Conservation (phyloP, 2,329 filamentous ascomycete species). For the Nigrospora sphaerica region DNA sequence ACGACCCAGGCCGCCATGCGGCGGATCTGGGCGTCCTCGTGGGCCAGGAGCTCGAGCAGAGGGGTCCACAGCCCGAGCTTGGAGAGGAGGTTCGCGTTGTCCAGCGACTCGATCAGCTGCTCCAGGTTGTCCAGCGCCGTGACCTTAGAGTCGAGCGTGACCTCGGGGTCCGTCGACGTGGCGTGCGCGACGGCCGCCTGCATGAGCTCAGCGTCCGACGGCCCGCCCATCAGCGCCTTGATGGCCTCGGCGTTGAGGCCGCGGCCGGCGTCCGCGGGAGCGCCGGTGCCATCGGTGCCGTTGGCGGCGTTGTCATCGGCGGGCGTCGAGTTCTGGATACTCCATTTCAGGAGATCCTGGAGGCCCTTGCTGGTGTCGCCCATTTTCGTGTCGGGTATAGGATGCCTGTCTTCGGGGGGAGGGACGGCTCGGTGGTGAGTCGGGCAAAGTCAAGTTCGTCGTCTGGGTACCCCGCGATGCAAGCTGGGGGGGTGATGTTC, state of each 20-base stretch:
- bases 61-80: constrained; percentile 75
- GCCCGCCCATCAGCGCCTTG: constrained; percentile 70
- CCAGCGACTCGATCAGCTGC: constrained; percentile 82
- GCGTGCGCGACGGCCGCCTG: constrained; percentile 74
- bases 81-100: constrained; percentile 94
- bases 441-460: too few species aligned
- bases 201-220: constrained; percentile 91
- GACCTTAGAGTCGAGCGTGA: constrained; percentile 68
- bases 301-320: neutral
- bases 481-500: too few species aligned
- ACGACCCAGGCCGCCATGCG: constrained; percentile 91
- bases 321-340: constrained; percentile 40
- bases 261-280: constrained; percentile 19
- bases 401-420: too few species aligned
- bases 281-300: constrained; percentile 17
- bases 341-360: constrained; percentile 76
- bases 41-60: constrained; percentile 61
- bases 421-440: too few species aligned
- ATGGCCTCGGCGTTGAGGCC: constrained; percentile 58
- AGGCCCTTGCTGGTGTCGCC: constrained; percentile 50
- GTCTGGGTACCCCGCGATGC: too few species aligned
- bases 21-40: constrained; percentile 65
- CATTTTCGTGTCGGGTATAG: constrained; percentile 12
- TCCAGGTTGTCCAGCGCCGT: constrained; percentile 93
- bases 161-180: constrained; percentile 49